phyloP scores from a whole-genome alignment of 345 rosid genomes.

The Rhizophora apiculata region DNA sequence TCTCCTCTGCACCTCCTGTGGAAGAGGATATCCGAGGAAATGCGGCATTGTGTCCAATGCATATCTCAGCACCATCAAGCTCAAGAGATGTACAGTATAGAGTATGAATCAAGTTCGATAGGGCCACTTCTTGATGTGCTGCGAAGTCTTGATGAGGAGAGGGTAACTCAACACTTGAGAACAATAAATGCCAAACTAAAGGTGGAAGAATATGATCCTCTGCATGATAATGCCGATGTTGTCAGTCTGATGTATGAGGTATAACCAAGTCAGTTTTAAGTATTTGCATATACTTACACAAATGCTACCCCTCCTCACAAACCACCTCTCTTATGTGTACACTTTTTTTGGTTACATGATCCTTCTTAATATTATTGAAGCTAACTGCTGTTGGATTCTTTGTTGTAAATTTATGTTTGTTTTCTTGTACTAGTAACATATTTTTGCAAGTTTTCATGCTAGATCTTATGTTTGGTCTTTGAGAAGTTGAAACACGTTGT shows the following conservation, averaged over 20 bases:
- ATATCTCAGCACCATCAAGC: constrained; percentile 93
- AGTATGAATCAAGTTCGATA: constrained; percentile 66
- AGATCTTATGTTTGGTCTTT: too few relatives aligned
- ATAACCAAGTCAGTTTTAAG: background rate
- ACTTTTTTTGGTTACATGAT: too few relatives aligned
- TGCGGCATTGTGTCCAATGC: constrained; percentile 72
- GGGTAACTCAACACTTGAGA: constrained; percentile 67
- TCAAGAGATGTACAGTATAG: constrained; percentile 61
- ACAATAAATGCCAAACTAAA: constrained; percentile 56
- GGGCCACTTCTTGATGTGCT: constrained; percentile 82
- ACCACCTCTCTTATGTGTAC: too few relatives aligned
- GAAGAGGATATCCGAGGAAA: constrained; percentile 74
- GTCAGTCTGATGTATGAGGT: constrained; percentile 96
- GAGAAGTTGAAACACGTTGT: too few relatives aligned
- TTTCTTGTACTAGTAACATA: too few relatives aligned
- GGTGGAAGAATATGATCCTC: constrained; percentile 57
- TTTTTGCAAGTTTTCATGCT: too few relatives aligned
- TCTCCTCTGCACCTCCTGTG: constrained; percentile 80
- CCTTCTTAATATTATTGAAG: too few relatives aligned
- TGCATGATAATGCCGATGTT: constrained; percentile 64
- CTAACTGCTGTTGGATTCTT: too few relatives aligned
- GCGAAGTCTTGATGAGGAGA: constrained; percentile 71
- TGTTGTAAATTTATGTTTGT: too few relatives aligned
- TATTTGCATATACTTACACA: background rate
- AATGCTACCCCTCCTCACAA: too few relatives aligned